Evolutionary conservation across 2,329 filamentous ascomycete genomes (phyloP), one percentile per base, ranked within the genome.

Genomic region (Hypomyces rosellus): DNA sequence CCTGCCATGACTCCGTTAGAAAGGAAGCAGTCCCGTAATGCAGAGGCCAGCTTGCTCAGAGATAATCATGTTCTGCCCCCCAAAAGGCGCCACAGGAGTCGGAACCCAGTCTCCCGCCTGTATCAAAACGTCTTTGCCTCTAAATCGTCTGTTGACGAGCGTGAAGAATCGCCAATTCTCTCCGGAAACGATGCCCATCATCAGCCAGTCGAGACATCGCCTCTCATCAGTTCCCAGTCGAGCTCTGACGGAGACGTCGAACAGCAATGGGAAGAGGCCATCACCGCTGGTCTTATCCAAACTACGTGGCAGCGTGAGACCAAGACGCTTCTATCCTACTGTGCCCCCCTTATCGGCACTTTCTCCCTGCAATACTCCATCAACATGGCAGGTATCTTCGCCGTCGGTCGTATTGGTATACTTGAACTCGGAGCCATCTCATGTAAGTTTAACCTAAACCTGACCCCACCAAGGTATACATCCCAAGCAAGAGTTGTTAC

Each of bases 301-400:
- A 96, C 91, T 4, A 95, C 89, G 5, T 97, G 91, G 90, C 85
- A 87, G 67, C 82, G 91, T 55, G 92, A 97, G 73, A 77, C 86
- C 39, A 90, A 91, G 71, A 90, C 90, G 1, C 77, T 97, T 38
- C 72, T 78, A 30, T 75, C 78, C 55, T 91, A 91, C 64, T 85
- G 86, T 2, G 73, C 76, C 30, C 87, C 87, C 1, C 70, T 92
- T 46, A 80, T 89, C 40, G 53, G 61, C 40, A 91, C 88, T 0
- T 92, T 91, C 61, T 56, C 90, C 46, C 74, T 93, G 33, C 88
- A 93, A 65, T 92, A 92, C 65, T 91, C 87, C 33, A 78, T 93
- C 62, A 91, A 86, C n/a, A 85, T 91, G 38, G 81, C 86, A 1
- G 87, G 85, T 63, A 83, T 92, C 54, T 90, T 93, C 61, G 84